Evolutionary conservation across 345 rosid species (phyloP).

Genomic region (Eutrema yunnanense): DNA sequence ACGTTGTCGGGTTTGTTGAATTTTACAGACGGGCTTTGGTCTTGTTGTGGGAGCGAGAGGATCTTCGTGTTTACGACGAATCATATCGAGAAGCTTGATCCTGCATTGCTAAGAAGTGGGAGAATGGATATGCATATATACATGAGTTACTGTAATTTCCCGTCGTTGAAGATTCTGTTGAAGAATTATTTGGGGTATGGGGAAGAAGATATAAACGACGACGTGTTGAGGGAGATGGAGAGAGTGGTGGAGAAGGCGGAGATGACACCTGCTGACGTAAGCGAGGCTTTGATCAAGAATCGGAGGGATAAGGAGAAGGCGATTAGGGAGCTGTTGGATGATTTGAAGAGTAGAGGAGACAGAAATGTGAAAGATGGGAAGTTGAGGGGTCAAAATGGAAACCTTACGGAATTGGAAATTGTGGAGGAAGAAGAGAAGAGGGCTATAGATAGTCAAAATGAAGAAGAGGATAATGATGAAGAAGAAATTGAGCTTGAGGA

Average conservation of each 20-base stretch:
- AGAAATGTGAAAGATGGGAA: slow-evolving; percentile 34
- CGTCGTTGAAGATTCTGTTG: slow-evolving; percentile 63
- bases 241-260: slow-evolving; percentile 52
- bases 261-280: slow-evolving; percentile 95
- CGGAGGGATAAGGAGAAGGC: slow-evolving; percentile 52
- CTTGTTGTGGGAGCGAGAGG: slow-evolving; percentile 96
- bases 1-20: slow-evolving; percentile 88
- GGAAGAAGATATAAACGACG: slow-evolving; percentile 30
- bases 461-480: slow-evolving; percentile 27
- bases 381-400: slow-evolving; percentile 22
- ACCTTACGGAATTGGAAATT: slow-evolving; percentile 33
- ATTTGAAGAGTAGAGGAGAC: slow-evolving; percentile 45
- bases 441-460: slow-evolving; percentile 60
- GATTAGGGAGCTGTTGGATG: slow-evolving; percentile 45
- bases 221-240: slow-evolving; percentile 37
- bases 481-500: slow-evolving; percentile 33
- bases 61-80: slow-evolving; percentile 93
- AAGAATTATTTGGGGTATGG: slow-evolving; percentile 56
- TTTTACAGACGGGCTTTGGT: slow-evolving; percentile 96
- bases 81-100: slow-evolving; percentile 86
- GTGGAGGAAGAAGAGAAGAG: slow-evolving; percentile 82
- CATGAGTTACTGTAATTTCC: slow-evolving; percentile 75
- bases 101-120: slow-evolving; percentile 86
- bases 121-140: slow-evolving; percentile 94
- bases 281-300: slow-evolving; percentile 77